phyloP scores from a whole-genome alignment of 768 basidiomycete genomes.

The Russula sp. region DNA sequence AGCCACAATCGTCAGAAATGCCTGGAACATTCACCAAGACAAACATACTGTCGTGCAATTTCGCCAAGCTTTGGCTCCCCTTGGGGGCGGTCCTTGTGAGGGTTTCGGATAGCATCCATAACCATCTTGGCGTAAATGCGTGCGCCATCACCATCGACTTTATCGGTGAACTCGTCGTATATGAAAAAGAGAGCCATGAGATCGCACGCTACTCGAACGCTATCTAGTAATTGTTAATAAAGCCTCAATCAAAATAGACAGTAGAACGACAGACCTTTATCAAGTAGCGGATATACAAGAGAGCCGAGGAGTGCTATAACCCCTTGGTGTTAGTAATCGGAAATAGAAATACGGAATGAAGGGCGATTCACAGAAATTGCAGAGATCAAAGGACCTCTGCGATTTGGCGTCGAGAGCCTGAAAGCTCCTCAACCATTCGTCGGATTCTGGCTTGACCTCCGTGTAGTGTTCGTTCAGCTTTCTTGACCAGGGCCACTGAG shows the following conservation, averaged over 20 bases:
- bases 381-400: slow-evolving; percentile 42
- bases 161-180: slow-evolving; percentile 22
- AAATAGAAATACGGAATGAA: neutral
- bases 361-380: slow-evolving; percentile 36
- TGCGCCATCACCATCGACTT: slow-evolving; percentile 11
- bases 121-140: slow-evolving; percentile 17
- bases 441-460: slow-evolving; percentile 38
- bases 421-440: slow-evolving; percentile 41
- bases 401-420: slow-evolving; percentile 39
- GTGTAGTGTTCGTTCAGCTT: slow-evolving; percentile 41
- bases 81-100: slow-evolving; percentile 3
- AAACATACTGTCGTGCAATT: slow-evolving; percentile 19
- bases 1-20: neutral
- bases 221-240: neutral
- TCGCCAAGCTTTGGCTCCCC: slow-evolving; percentile 20
- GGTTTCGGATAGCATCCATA: slow-evolving; percentile 14
- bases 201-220: slow-evolving; percentile 13
- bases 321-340: neutral
- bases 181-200: slow-evolving; percentile 13
- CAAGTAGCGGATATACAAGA: slow-evolving; percentile 8
- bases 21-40: neutral
- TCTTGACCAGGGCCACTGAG: slow-evolving; percentile 46
- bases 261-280: slow-evolving; percentile 10
- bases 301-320: slow-evolving; percentile 14
- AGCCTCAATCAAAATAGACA: rapidly evolving